These are phyloP conservation scores for Phytophthora cactorum DNA, from an alignment of 352 stramenopile genomes.

Conservation along the genomic window DNA sequence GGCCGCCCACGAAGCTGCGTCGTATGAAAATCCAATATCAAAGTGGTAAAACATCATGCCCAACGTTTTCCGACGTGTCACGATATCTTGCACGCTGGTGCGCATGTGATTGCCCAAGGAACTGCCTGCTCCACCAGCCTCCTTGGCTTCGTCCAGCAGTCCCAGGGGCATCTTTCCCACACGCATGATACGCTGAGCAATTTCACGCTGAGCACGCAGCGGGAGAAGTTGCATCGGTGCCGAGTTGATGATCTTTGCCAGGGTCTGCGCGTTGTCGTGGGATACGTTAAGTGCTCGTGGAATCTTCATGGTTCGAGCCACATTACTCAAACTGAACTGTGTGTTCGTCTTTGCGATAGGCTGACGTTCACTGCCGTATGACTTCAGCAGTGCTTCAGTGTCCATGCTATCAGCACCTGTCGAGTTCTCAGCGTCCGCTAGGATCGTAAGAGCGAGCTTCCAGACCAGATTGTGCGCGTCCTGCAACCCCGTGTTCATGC, in stretches of 20 bases:
- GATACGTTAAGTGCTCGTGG: conserved; percentile 82
- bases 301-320: conserved; percentile 88
- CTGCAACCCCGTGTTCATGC: conserved; percentile 94
- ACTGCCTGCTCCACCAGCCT: conserved; percentile 39
- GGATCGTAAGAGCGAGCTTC: conserved; percentile 85
- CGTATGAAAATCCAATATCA: conserved; percentile 86
- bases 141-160: conserved; percentile 48
- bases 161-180: conserved; percentile 71
- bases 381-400: conserved; percentile 54
- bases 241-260: conserved; percentile 68
- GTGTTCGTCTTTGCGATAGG: conserved; percentile 78
- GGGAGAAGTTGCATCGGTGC: conserved; percentile 66
- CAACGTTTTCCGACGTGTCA: conserved; percentile 56
- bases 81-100: conserved; percentile 62
- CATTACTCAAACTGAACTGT: conserved; percentile 85
- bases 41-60: conserved; percentile 91
- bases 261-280: conserved; percentile 72
- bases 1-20: conserved; percentile 44
- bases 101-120: conserved; percentile 66
- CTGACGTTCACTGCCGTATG: conserved; percentile 85
- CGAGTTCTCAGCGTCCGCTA: conserved; percentile 20
- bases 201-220: conserved; percentile 53
- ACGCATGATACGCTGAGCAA: conserved; percentile 74
- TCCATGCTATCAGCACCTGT: conserved; percentile 10
- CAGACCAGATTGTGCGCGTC: conserved; percentile 93